phyloP scores from a whole-genome alignment of 257 asterid species.

The Petunia secreta region DNA sequence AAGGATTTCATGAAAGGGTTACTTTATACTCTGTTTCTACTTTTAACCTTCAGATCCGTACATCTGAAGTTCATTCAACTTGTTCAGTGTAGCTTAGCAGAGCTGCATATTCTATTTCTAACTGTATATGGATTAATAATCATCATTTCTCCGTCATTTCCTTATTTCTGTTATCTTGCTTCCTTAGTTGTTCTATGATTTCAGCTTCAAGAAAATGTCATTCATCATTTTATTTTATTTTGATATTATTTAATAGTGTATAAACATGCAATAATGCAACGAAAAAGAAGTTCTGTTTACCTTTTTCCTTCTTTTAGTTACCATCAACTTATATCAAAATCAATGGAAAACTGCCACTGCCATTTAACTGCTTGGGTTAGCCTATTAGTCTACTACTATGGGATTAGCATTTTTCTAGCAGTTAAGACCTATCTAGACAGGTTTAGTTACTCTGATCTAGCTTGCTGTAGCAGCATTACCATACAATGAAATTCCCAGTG shows the following conservation, averaged over 20 bases:
- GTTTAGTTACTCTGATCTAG: slow-evolving; percentile 1
- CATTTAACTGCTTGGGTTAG: background rate
- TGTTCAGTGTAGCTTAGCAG: background rate
- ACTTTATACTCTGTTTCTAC: slow-evolving; percentile 1
- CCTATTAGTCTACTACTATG: slow-evolving; percentile 5
- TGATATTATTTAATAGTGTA: background rate
- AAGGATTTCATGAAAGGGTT: background rate
- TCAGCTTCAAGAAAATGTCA: background rate
- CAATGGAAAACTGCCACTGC: background rate
- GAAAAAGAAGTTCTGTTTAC: background rate
- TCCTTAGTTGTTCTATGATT: background rate
- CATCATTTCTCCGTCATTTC: slow-evolving; percentile 14
- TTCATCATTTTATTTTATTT: background rate
- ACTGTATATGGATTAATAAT: slow-evolving; percentile 1
- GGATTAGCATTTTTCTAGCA: background rate
- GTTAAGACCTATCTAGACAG: background rate
- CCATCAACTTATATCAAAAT: background rate
- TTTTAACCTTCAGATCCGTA: background rate
- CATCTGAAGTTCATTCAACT: slow-evolving; percentile 5
- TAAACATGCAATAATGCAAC: slow-evolving; percentile 5
- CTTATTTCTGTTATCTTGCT: slow-evolving; percentile 5
- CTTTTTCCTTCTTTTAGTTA: background rate
- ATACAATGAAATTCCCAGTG: background rate
- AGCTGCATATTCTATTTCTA: background rate
- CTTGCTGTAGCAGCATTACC: background rate